Conservation (phyloP, 2,329 filamentous ascomycete species). For the Alternaria triticimaculans region DNA sequence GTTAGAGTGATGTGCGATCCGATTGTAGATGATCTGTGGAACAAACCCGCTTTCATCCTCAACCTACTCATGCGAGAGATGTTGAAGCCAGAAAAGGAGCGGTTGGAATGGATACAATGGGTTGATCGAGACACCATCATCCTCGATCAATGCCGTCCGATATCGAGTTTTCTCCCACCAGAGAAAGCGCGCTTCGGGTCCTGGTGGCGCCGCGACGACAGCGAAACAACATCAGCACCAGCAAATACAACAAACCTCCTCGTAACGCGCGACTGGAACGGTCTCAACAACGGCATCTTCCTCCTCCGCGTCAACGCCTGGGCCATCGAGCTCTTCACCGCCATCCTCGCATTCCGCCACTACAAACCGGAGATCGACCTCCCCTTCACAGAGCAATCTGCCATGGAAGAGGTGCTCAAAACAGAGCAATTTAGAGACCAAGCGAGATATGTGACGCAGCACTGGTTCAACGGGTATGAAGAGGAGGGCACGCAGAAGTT, state of each 20-base stretch:
- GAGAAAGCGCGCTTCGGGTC: slow-evolving; percentile 22
- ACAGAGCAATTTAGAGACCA: slow-evolving; percentile 41
- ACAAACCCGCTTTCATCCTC: slow-evolving; percentile 54
- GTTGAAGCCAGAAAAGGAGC: slow-evolving; percentile 46
- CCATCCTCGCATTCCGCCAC: slow-evolving; percentile 49
- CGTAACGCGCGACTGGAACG: slow-evolving; percentile 50
- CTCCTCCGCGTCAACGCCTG: slow-evolving; percentile 50
- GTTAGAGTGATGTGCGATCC: slow-evolving; percentile 51
- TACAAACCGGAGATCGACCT: slow-evolving; percentile 47
- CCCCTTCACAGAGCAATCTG: slow-evolving; percentile 50
- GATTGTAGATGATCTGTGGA: slow-evolving; percentile 54
- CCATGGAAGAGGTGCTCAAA: slow-evolving; percentile 50
- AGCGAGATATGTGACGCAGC: slow-evolving; percentile 48
- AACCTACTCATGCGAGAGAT: slow-evolving; percentile 46
- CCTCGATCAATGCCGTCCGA: slow-evolving; percentile 52
- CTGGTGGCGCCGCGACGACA: slow-evolving; percentile 16
- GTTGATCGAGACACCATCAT: slow-evolving; percentile 54
- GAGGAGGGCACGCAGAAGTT: slow-evolving; percentile 35
- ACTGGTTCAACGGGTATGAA: slow-evolving; percentile 55
- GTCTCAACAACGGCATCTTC: slow-evolving; percentile 55
- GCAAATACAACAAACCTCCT: slow-evolving; percentile 40
- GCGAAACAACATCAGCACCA: neutral
- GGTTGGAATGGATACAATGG: slow-evolving; percentile 55
- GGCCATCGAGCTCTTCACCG: slow-evolving; percentile 49
- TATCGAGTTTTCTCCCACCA: slow-evolving; percentile 50